These are phyloP conservation scores for Aspergillus chevalieri DNA, from an alignment of 2,329 filamentous ascomycete genomes.

Conservation along the genomic window DNA sequence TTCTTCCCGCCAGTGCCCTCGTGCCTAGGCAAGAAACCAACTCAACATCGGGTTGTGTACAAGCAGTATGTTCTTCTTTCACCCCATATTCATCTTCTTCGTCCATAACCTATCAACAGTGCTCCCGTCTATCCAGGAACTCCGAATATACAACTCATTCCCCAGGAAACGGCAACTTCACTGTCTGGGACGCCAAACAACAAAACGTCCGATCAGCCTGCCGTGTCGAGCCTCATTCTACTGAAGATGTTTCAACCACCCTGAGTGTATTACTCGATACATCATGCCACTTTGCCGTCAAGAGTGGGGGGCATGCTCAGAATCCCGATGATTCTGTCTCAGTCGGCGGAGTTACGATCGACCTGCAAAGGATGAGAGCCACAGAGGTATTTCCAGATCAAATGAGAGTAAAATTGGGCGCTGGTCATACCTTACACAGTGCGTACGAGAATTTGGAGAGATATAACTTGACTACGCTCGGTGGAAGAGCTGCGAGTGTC, in stretches of 20 bases:
- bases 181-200: constrained; percentile 6
- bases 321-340: constrained; percentile 48
- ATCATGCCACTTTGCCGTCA: constrained; percentile 42
- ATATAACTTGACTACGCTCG: not conserved
- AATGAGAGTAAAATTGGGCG: not conserved
- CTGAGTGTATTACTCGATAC: not conserved
- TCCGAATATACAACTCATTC: not conserved
- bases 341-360: constrained; percentile 25
- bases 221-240: not conserved
- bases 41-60: not conserved
- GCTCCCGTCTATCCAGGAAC: not conserved
- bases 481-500: not conserved
- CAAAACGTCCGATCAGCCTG: constrained; percentile 4
- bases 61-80: not conserved
- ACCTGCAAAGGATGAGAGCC: constrained; percentile 6
- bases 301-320: constrained; percentile 50
- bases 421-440: not conserved
- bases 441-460: not conserved
- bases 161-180: constrained; percentile 2
- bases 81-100: not conserved
- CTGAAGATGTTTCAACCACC: not conserved
- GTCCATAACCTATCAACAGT: not conserved
- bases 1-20: no score
- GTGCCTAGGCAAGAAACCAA: no score
- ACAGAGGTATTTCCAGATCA: not conserved